A percentile compares a stretch with the other conserved stretches of the same genome.
phyloP scores from a whole-genome alignment of 257 asterid genomes.

The Osmanthus fragrans region DNA sequence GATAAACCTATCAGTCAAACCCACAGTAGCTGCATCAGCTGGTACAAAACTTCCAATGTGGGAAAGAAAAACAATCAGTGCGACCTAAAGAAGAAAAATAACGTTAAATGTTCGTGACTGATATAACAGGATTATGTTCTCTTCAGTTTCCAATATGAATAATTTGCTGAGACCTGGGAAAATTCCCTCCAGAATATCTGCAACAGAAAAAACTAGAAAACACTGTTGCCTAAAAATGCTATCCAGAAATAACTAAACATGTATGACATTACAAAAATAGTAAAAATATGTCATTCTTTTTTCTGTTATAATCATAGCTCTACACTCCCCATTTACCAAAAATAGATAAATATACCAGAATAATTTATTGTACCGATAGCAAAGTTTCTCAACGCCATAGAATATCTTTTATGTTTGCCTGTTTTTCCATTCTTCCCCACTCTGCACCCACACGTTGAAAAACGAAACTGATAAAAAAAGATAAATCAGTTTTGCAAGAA shows the following conservation, averaged over 20 bases:
- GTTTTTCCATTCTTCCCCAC: neutral
- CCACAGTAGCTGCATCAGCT: conserved; percentile 96
- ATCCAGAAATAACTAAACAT: neutral
- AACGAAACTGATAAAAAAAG: neutral
- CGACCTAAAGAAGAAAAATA: conserved; percentile 61
- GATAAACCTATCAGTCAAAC: conserved; percentile 85
- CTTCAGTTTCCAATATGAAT: conserved; percentile 3
- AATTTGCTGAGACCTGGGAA: conserved; percentile 1
- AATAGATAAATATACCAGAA: neutral
- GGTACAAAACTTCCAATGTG: conserved; percentile 97
- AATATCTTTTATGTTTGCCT: neutral
- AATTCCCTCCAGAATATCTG: conserved; percentile 2
- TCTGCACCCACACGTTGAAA: neutral
- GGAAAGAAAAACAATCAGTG: conserved; percentile 92
- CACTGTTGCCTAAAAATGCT: neutral
- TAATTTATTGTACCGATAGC: neutral
- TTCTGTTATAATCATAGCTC: neutral
- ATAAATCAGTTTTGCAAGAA: neutral
- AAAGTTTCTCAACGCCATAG: neutral
- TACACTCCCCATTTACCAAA: neutral
- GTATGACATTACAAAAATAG: neutral
- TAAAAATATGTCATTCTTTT: neutral
- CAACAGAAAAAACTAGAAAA: conserved; percentile 3
- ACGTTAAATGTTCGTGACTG: conserved; percentile 5
- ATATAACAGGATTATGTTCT: neutral